A percentile compares a stretch with the other conserved stretches of the same genome.
Evolutionary conservation across 768 basidiomycete genomes (phyloP).

Genomic region (Psilocybe subaeruginosa): DNA sequence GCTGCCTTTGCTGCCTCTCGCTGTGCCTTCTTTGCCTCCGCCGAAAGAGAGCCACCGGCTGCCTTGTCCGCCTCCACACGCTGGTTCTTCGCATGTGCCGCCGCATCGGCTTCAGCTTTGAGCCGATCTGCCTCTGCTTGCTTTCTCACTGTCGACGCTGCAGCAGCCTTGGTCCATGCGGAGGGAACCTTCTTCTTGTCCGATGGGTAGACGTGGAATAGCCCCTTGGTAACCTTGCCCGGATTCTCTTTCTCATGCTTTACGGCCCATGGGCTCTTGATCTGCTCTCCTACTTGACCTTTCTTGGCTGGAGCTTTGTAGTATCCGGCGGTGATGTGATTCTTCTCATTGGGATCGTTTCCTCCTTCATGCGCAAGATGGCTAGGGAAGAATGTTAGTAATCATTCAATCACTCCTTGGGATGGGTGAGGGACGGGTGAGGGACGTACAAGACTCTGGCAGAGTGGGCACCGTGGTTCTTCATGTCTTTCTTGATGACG

Average conservation of each 20-base stretch:
- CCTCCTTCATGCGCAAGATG: constrained; percentile 5
- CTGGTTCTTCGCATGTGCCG: neutral
- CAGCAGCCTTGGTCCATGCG: neutral
- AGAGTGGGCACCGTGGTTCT: neutral
- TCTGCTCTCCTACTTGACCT: constrained; percentile 5
- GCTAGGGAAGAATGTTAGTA: neutral
- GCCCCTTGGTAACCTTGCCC: neutral
- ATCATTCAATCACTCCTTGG: no score
- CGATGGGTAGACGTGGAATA: constrained; percentile 7
- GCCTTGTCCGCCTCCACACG: neutral
- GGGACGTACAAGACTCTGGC: constrained; percentile 3
- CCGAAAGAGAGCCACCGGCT: neutral
- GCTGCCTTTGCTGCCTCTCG: constrained; percentile 5
- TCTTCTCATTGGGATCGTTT: constrained; percentile 4
- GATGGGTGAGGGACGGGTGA: neutral
- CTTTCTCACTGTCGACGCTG: neutral
- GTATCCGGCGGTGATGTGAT: constrained; percentile 2
- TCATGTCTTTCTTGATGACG: constrained; percentile 14
- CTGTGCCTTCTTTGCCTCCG: constrained; percentile 1
- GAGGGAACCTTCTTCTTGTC: constrained; percentile 3
- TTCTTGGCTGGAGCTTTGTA: neutral
- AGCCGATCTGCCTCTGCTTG: neutral
- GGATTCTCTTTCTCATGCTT: constrained; percentile 1
- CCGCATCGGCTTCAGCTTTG: neutral
- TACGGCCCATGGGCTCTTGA: constrained; percentile 6